Base-by-base conservation (phyloP, 2,329 filamentous ascomycete species). In the Blumeria hordei region DNA sequence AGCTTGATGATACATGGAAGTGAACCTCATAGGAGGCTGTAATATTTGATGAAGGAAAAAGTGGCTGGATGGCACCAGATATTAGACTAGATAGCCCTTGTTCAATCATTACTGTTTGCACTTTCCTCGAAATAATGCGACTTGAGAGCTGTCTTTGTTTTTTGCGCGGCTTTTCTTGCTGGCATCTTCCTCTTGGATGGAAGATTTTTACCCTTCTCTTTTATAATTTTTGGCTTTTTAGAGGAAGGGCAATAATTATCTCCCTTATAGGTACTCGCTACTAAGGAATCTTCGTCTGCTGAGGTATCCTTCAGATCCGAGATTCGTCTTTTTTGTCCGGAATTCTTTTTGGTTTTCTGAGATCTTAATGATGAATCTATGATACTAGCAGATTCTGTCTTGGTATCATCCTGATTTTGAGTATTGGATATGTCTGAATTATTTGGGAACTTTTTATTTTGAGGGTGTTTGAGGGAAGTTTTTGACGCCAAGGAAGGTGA, bases 61-160 rank as follows among this genome's bases (percentile, higher is more conserved):
- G 21, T 28, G 4, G 21, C 21, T 28, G 21, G 21, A 28, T 2
- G 21, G 21, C 4, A 28, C 2, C 21, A 28, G 21, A 28, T 28
- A 28, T 28, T 28, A 28, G 21, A 28, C 21, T 28, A 28, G 4
- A 28, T 28, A 2, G 21, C 21, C 21, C 21, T 2, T 28, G 21
- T 28, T 28, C 21, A 59, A 51, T 61, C 59, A 35, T 57, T 57
- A 35, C 62, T 57, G 36, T 62, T 60, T 33, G 60, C 59, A 45
- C 51, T 55, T 54, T 63, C 57, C 51, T 64, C 59, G 55, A 65
- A 65, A 59, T 64, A 66, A 52, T 60, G 60, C 33, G 61, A 63
- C 50, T 53, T 63, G 50, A 64, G 57, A 9, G 56, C 62, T 34
- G 60, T 62, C 54, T 60, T 59, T 43, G 60, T 62, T 54, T 60